Percentiles rank a stretch among this genome's conserved stretches.
Evolutionary conservation across 2,329 filamentous ascomycete genomes (phyloP).

Genomic region (Pestalotiopsis fici): DNA sequence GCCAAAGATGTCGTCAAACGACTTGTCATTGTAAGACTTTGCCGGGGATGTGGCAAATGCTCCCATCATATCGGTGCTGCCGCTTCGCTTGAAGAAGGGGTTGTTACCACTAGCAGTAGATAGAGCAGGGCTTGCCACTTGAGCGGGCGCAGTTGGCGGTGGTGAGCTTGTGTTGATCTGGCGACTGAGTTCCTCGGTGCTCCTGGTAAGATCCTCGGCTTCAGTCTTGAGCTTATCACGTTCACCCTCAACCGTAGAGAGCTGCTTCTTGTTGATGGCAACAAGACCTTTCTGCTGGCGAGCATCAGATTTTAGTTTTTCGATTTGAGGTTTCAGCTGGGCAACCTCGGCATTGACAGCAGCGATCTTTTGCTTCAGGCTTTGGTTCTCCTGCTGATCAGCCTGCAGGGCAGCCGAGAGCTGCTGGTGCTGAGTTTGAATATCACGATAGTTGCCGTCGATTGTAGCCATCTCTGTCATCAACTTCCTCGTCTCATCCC

Average conservation of each 20-base stretch:
- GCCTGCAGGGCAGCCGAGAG: constrained; percentile 73
- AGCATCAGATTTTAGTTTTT: constrained; percentile 89
- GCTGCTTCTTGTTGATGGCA: constrained; percentile 97
- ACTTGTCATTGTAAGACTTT: constrained; percentile 56
- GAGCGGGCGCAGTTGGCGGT: constrained; percentile 41
- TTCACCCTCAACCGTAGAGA: constrained; percentile 85
- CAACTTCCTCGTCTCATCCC: constrained; percentile 80
- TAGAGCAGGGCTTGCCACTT: constrained; percentile 69
- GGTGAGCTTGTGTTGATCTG: constrained; percentile 54
- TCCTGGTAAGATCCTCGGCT: constrained; percentile 67
- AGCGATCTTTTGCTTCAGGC: constrained; percentile 84
- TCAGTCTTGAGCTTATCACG: constrained; percentile 85
- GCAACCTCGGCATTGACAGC: constrained; percentile 79
- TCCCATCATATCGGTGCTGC: constrained; percentile 61
- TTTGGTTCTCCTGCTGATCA: constrained; percentile 86
- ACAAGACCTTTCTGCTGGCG: constrained; percentile 95
- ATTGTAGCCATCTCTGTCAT: constrained; percentile 82
- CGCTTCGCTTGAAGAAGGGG: constrained; percentile 83
- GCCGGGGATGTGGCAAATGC: constrained; percentile 51
- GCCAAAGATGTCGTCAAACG: constrained; percentile 87
- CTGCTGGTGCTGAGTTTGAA: constrained; percentile 81
- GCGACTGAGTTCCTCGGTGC: constrained; percentile 58
- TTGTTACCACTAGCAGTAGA: constrained; percentile 80
- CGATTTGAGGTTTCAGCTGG: constrained; percentile 84
- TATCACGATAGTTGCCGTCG: constrained; percentile 78